Base-by-base conservation (phyloP, 768 basidiomycete species). In the Boletus subcaerulescens region DNA sequence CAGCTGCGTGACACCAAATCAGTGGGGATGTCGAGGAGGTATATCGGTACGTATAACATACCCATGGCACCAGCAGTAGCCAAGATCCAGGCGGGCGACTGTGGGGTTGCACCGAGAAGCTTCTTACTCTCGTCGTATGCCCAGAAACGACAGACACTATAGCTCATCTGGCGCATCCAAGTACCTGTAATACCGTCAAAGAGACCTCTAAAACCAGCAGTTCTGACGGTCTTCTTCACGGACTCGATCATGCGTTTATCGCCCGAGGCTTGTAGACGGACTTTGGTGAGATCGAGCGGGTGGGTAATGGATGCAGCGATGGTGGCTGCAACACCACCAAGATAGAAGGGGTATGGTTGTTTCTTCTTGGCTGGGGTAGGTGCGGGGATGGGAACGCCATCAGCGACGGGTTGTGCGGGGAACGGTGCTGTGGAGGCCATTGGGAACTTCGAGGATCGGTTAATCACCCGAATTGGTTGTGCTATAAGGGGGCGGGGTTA, bases 81-180 rank as follows among this genome's bases (percentile, higher is more conserved):
- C 41, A 95, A 78, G 70, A 91, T 84, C 86, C 86, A 94, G 12
- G 89, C 84, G 3, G 91, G 84, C 0, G 86, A 79, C 59, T 88
- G 79, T 63, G 71, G 63, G 72, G 74, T 77, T 14, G 88, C 87
- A 20, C 89, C 89, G 0, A 94, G 63, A 8, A 87, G 59, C 75
- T 87, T 91, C 78, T 93, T 95, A 69, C 87, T 90, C 74, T 91
- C 88, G 58, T 94, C 92, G 69, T 94, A 93, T 15, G 89, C 91
- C 84, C 91, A 93, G 76, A 93, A 95, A n/a, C 92, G 80, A 69
- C 90, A 92, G 69, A 93, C 76, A 41, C 89, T 92, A 73, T 95
- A 95, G 33, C 86, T 89, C 91, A 94, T 92, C 73, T 96, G 93
- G 29, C 93, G 82, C 71, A 96, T 73, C 84, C 91, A 87, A 26